A percentile compares a stretch with the other conserved stretches of the same genome.
These are phyloP conservation scores for Dryas integrifolia DNA, from an alignment of 331 rosid species.

Conservation along the genomic window DNA sequence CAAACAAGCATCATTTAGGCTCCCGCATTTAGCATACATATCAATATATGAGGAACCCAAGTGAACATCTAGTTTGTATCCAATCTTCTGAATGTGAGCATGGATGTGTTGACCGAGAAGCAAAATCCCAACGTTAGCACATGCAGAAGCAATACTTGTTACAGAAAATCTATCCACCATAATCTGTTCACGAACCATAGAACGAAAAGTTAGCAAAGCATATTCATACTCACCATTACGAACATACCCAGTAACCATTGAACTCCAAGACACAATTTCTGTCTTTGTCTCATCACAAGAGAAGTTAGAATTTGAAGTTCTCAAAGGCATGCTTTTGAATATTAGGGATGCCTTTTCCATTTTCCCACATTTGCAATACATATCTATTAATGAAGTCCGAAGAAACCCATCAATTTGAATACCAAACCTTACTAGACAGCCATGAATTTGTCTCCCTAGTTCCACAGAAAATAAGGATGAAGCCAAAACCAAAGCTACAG, in stretches of 20 bases:
- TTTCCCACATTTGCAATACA: constrained; percentile 68
- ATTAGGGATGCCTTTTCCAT: constrained; percentile 59
- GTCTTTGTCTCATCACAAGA: constrained; percentile 37
- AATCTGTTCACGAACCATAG: constrained; percentile 50
- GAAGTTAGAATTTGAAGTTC: constrained; percentile 26
- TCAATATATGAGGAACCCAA: constrained; percentile 67
- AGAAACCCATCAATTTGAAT: constrained; percentile 50
- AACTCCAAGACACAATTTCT: constrained; percentile 60
- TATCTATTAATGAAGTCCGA: constrained; percentile 66
- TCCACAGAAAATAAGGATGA: constrained; percentile 53
- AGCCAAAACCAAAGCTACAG: constrained; percentile 69
- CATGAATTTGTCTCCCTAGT: constrained; percentile 82
- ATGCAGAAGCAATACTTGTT: constrained; percentile 69
- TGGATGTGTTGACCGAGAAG: constrained; percentile 69
- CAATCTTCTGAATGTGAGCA: constrained; percentile 61
- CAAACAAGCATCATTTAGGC: constrained; percentile 54
- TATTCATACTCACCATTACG: constrained; percentile 60
- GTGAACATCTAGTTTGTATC: constrained; percentile 53
- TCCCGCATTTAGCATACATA: constrained; percentile 87
- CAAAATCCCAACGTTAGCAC: constrained; percentile 57
- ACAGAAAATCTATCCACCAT: constrained; percentile 58
- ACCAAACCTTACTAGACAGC: constrained; percentile 46
- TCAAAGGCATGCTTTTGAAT: constrained; percentile 45
- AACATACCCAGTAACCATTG: constrained; percentile 75
- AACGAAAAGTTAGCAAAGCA: constrained; percentile 54